Percentiles rank a stretch among this genome's conserved stretches.
Evolutionary conservation across 2,329 filamentous ascomycete species (phyloP).

Genomic region (Penicillium sp.): DNA sequence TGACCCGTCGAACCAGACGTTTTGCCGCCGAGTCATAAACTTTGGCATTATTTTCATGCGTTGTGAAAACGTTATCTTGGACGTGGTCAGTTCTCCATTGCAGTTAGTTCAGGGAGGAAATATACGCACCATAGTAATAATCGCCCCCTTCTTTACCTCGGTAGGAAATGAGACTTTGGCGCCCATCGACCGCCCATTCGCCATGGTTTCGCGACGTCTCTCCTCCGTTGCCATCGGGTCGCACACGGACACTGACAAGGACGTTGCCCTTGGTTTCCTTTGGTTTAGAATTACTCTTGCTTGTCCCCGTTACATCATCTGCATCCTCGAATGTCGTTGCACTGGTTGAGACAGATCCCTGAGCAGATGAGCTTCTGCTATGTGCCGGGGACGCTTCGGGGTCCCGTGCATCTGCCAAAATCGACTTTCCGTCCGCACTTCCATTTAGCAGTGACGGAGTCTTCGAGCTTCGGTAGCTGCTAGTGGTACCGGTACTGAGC

Average conservation of each 20-base stretch:
- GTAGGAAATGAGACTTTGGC: conserved; percentile 75
- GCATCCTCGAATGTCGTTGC: conserved; percentile 83
- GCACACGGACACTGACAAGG: conserved; percentile 86
- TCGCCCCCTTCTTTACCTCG: conserved; percentile 86
- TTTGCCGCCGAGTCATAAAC: conserved; percentile 95
- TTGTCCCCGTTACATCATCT: conserved; percentile 49
- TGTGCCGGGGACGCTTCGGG: conserved; percentile 80
- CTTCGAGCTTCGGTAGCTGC: conserved; percentile 47
- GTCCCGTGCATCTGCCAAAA: conserved; percentile 60
- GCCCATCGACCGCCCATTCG: conserved; percentile 89
- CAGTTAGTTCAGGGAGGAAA: not conserved
- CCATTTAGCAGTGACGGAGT: conserved; percentile 75
- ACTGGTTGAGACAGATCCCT: conserved; percentile 87
- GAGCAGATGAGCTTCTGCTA: conserved; percentile 85
- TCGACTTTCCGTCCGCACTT: conserved; percentile 70
- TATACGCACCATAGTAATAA: conserved; percentile 74
- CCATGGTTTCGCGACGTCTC: conserved; percentile 62
- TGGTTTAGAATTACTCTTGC: conserved; percentile 31
- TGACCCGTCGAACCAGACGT: conserved; percentile 87
- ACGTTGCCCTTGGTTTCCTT: conserved; percentile 90
- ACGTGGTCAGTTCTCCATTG: conserved; percentile 6
- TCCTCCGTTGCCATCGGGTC: conserved; percentile 67
- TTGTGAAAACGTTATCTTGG: conserved; percentile 90
- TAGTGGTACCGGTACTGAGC: conserved; percentile 52
- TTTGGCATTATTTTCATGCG: conserved; percentile 86